Base-by-base conservation (phyloP, 768 basidiomycete species). In the Omphalotus guepiniiformis region DNA sequence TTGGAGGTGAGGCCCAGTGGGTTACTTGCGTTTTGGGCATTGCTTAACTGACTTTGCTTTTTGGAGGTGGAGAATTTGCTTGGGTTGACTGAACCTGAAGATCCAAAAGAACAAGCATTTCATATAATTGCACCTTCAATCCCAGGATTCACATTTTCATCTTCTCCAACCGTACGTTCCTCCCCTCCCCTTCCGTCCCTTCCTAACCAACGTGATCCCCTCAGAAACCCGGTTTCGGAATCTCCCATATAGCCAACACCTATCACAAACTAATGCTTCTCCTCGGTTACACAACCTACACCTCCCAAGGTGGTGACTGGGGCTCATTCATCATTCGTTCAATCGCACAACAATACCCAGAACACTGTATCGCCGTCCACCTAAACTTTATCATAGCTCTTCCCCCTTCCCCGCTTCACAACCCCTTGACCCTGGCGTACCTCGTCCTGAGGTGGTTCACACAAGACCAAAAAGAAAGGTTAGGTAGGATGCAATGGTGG, bases 231-330 rank as follows among this genome's bases (percentile, higher is more conserved):
- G 64, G 61, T 6, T 63, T 65, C 28, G 51, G 49, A 6, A 29
- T 65, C 25, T 40, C 50, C 2, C 51, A 53, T 13, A 62, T 63
- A 27, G 63, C 60, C 3, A 50, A 52, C n/a, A 56, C 64, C 22
- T 68, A 64, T 52, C 60, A 66, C 43, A 60, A 59, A 37, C 60
- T 68, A 18, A 66, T 68, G 67, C 39, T 55, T 13, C 55, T 56
- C 11, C 53, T 68, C 19, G 63, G 63, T 2, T 68, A 68, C 42
- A 47, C 50, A 23, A 56, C 51, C 27, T 68, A 60, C 45, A 47
- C 65, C 15, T 61, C 53, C 6, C 67, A 68, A 55, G 65, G 60
- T 11, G 67, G 67, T 12, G 67, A 68, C 49, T 66, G 60, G 59
- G 66, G 66, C 16, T 62, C 62, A 3, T 46, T 64, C 39, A 59